These are phyloP conservation scores for Pichia sp. DNA, from an alignment of 1,139 yeast genomes.

Conservation along the genomic window DNA sequence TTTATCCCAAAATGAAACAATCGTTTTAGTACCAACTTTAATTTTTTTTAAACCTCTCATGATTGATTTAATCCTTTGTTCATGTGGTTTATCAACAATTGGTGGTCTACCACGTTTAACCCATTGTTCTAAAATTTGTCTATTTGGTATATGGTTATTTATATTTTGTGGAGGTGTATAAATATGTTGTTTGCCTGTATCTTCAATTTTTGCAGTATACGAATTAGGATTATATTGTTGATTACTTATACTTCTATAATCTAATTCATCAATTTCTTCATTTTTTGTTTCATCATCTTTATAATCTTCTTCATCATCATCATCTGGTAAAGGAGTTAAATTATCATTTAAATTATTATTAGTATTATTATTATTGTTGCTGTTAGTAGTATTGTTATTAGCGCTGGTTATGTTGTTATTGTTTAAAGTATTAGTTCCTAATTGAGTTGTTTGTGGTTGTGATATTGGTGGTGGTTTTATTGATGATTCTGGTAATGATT, in stretches of 20 bases:
- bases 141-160: slow-evolving; percentile 18
- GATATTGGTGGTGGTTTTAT: too few relatives aligned
- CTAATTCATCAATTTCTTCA: slow-evolving; percentile 29
- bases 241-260: slow-evolving; percentile 20
- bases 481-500: too few relatives aligned
- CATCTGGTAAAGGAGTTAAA: slow-evolving; percentile 1
- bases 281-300: slow-evolving; percentile 21
- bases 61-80: slow-evolving; percentile 82
- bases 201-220: slow-evolving; percentile 24
- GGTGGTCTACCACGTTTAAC: slow-evolving; percentile 93
- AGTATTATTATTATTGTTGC: background rate
- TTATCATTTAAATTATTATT: background rate
- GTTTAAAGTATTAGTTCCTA: too few relatives aligned
- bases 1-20: slow-evolving; percentile 54
- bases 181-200: slow-evolving; percentile 21
- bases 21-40: slow-evolving; percentile 33
- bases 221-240: slow-evolving; percentile 24
- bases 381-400: too few relatives aligned
- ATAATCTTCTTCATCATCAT: slow-evolving; percentile 22
- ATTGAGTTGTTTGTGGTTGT: too few relatives aligned
- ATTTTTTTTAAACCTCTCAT: slow-evolving; percentile 76
- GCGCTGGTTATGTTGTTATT: too few relatives aligned
- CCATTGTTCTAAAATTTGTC: slow-evolving; percentile 43
- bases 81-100: slow-evolving; percentile 89
- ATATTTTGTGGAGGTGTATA: slow-evolving; percentile 24